Conservation (phyloP, 768 basidiomycete species). For the Suillus fuscotomentosus region DNA sequence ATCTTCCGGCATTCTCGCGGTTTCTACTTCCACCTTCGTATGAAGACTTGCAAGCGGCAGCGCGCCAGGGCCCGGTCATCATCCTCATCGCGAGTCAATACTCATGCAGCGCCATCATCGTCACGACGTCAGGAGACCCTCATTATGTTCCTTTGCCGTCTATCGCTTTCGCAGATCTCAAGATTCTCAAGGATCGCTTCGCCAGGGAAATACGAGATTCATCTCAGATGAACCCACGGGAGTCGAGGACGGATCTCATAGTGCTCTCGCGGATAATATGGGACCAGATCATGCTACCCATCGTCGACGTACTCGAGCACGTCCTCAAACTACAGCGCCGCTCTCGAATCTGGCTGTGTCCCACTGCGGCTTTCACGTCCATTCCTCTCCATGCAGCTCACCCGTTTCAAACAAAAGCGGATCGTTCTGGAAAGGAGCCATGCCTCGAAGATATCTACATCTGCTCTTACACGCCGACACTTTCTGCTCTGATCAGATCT, state of each 20-base stretch:
- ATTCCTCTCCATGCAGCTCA: conserved; percentile 23
- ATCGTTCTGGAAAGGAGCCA: not conserved
- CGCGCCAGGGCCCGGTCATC: not conserved
- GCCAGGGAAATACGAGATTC: not conserved
- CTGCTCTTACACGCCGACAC: conserved; percentile 11
- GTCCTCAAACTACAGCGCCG: too few relatives aligned
- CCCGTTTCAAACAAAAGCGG: conserved; percentile 19
- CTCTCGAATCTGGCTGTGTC: too few relatives aligned
- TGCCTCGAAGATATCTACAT: conserved; percentile 8
- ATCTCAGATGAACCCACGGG: too few relatives aligned
- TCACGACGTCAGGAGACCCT: not conserved
- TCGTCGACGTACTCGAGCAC: too few relatives aligned
- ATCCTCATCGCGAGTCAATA: not conserved
- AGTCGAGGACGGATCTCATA: not conserved
- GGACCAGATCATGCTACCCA: not conserved
- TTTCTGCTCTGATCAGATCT: conserved; percentile 3
- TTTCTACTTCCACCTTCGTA: not conserved
- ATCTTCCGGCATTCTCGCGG: not conserved
- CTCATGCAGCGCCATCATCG: not conserved
- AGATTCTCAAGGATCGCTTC: not conserved
- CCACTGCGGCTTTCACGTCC: not conserved
- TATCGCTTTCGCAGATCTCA: not conserved
- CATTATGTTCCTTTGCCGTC: not conserved
- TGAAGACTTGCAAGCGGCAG: not conserved
- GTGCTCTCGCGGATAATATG: not conserved